phyloP scores from a whole-genome alignment of 2,329 filamentous ascomycete species.

The Aspergillus quadrilineatus region DNA sequence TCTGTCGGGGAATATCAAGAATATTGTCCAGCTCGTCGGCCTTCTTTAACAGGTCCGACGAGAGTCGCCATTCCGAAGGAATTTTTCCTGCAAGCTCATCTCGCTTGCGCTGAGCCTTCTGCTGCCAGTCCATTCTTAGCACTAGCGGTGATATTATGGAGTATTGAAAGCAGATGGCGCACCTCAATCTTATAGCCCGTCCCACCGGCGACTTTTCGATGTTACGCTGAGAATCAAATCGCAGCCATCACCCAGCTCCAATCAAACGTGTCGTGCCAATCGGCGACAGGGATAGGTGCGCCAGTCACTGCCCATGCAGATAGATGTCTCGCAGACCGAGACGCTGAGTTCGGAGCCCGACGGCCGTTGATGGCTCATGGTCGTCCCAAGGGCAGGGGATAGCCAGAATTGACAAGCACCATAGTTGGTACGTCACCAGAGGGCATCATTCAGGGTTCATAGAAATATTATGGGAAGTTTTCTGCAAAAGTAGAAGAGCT shows the following conservation, averaged over 20 bases:
- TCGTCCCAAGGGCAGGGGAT: no score
- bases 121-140: constrained; percentile 3
- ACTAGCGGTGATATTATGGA: not conserved
- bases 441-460: no score
- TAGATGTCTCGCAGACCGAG: not conserved
- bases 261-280: no score
- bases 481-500: no score
- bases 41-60: not conserved
- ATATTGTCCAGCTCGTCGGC: not conserved
- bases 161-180: not conserved
- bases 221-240: no score
- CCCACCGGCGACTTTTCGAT: no score
- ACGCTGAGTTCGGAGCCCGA: no score
- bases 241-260: no score
- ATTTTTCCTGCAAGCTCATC: constrained; percentile 3
- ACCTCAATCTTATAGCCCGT: not conserved
- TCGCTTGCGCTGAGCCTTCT: constrained; percentile 6
- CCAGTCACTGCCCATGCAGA: not conserved
- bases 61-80: constrained; percentile 5
- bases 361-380: no score
- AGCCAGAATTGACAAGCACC: no score
- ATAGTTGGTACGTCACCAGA: no score
- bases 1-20: constrained; percentile 4
- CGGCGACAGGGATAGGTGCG: not conserved
- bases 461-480: no score